A percentile compares a stretch with the other conserved stretches of the same genome.
phyloP scores from a whole-genome alignment of 116 monocot species.

The Zostera marina region DNA sequence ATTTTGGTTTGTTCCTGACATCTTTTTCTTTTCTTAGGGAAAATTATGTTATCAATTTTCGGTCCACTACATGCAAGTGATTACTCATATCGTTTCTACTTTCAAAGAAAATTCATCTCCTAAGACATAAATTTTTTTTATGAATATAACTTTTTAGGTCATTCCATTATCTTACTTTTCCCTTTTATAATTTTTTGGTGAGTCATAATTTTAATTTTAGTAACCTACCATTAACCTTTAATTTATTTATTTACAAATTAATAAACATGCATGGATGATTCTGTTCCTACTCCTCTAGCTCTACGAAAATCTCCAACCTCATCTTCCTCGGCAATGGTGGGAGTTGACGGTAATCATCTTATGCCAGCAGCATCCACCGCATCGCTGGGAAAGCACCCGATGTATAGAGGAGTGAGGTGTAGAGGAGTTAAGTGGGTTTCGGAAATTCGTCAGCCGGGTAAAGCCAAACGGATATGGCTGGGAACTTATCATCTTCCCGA shows the following conservation, averaged over 20 bases:
- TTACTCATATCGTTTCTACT: no score
- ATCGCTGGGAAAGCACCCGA: conserved; percentile 12
- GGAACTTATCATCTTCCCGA: conserved; percentile 69
- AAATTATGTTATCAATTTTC: no score
- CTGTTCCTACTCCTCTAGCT: background rate
- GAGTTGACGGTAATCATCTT: background rate
- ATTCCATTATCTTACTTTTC: no score
- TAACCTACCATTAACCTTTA: background rate
- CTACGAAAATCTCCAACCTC: background rate
- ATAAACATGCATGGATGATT: conserved; percentile 1
- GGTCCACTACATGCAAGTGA: no score
- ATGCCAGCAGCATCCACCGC: background rate
- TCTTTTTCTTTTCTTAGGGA: no score
- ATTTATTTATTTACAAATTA: background rate
- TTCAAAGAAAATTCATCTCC: no score
- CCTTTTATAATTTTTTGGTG: no score
- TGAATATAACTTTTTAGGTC: no score
- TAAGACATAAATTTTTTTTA: no score
- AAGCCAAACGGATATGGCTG: conserved; percentile 70
- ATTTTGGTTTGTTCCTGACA: no score
- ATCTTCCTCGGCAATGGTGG: background rate
- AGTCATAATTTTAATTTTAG: no score
- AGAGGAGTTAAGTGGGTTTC: conserved; percentile 88
- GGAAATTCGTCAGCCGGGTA: conserved; percentile 78
- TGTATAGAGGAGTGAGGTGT: conserved; percentile 40